Conservation (phyloP, 495 filamentous ascomycete genomes). For the Mycothermus thermophilus region DNA sequence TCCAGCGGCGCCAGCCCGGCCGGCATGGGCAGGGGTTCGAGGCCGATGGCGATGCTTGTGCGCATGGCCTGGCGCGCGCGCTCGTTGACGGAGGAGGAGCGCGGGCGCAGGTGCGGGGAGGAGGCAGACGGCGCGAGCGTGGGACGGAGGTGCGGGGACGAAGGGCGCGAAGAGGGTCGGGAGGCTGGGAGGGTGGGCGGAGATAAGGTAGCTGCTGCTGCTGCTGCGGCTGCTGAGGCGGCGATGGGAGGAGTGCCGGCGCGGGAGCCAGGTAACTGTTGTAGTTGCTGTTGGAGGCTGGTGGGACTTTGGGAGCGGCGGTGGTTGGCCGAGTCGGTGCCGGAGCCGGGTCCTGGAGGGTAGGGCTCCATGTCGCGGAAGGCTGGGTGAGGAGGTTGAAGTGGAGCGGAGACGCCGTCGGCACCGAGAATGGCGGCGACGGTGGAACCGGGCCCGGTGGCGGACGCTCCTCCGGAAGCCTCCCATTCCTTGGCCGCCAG, state of each 20-base stretch:
- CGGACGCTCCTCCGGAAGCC: conserved; percentile 5
- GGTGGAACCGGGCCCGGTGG: not conserved
- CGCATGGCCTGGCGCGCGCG: conserved; percentile 22
- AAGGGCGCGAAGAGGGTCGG: not conserved
- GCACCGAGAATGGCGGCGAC: not conserved
- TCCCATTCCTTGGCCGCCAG: conserved; percentile 62
- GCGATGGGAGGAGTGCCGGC: too few species aligned
- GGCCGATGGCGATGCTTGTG: conserved; percentile 32
- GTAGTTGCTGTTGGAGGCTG: not conserved
- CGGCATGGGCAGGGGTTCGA: conserved; percentile 26
- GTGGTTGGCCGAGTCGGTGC: conserved; percentile 1
- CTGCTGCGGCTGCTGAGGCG: too few species aligned
- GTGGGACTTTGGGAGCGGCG: not conserved
- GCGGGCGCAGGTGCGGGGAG: conserved; percentile 20
- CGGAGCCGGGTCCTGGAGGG: too few species aligned
- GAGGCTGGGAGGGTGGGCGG: not conserved
- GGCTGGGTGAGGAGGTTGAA: conserved; percentile 25
- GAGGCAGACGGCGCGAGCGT: conserved; percentile 4
- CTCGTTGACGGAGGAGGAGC: conserved; percentile 18
- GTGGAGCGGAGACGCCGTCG: conserved; percentile 14
- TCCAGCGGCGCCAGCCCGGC: not conserved
- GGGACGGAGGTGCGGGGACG: not conserved
- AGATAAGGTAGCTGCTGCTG: too few species aligned
- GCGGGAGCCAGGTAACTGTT: too few species aligned
- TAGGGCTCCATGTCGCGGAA: conserved; percentile 20